Evolutionary conservation across 2,329 filamentous ascomycete species (phyloP).

Genomic region (Cordyceps sp.): DNA sequence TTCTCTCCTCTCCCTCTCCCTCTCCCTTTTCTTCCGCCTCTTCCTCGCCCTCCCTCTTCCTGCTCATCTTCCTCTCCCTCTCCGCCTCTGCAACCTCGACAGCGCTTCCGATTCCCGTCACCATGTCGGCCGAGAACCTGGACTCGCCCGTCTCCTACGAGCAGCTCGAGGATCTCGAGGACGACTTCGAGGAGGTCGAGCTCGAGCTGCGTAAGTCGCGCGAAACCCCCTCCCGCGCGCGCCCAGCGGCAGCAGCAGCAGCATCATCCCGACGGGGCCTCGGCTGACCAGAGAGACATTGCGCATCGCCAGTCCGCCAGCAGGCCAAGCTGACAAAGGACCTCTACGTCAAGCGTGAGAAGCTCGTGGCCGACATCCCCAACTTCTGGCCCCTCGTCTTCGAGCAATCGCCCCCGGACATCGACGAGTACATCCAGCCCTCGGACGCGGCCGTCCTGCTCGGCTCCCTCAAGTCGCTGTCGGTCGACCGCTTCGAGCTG

Average conservation of each 20-base stretch:
- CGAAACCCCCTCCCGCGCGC: neutral
- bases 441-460: conserved; percentile 61
- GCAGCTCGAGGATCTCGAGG: conserved; percentile 64
- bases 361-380: conserved; percentile 54
- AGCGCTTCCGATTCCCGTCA: conserved; percentile 1
- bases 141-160: conserved; percentile 45
- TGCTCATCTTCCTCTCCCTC: neutral
- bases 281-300: neutral
- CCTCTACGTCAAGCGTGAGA: conserved; percentile 62
- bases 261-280: neutral
- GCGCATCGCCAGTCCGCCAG: conserved; percentile 43
- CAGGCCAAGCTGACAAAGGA: conserved; percentile 51
- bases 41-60: neutral
- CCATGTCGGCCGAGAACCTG: conserved; percentile 18
- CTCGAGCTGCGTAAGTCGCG: conserved; percentile 57
- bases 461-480: conserved; percentile 48
- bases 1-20: neutral
- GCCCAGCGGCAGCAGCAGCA: neutral
- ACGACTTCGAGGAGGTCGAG: conserved; percentile 72
- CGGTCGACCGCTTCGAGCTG: conserved; percentile 69
- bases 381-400: conserved; percentile 94
- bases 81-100: neutral
- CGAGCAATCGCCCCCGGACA: conserved; percentile 68
- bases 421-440: conserved; percentile 78
- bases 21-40: neutral